Conservation (phyloP, 306 rosid species). For the apple (Malus domestica) region DNA sequence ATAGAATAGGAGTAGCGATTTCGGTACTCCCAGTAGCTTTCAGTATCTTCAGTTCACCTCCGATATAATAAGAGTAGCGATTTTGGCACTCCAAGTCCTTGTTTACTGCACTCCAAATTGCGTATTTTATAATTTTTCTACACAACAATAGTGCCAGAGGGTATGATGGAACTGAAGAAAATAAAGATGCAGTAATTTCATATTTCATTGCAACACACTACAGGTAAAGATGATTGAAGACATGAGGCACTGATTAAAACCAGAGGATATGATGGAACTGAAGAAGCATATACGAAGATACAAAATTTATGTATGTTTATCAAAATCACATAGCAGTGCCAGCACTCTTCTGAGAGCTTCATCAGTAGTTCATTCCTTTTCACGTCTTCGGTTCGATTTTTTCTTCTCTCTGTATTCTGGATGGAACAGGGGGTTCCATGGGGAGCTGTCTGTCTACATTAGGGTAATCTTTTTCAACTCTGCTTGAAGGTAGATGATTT, state of each 20-base stretch:
- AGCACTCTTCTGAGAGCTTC: not conserved
- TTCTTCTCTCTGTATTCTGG: conserved; percentile 20
- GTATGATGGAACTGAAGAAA: too few species aligned
- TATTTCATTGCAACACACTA: not conserved
- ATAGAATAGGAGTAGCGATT: too few species aligned
- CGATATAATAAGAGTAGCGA: not conserved
- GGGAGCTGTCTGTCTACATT: not conserved
- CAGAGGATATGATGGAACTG: not conserved
- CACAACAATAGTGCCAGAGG: not conserved
- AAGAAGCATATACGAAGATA: not conserved
- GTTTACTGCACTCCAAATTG: too few species aligned
- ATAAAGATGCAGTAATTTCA: not conserved
- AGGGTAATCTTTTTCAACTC: conserved; percentile 2
- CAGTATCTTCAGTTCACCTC: not conserved
- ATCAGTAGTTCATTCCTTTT: not conserved
- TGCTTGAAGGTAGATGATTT: conserved; percentile 19
- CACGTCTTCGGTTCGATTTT: not conserved
- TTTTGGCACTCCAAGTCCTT: too few species aligned
- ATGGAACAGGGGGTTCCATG: conserved; percentile 31
- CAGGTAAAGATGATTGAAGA: not conserved
- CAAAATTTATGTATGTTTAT: not conserved
- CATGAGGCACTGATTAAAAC: not conserved
- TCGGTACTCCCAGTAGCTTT: too few species aligned
- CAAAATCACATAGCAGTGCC: not conserved
- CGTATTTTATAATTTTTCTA: not conserved